Conservation (phyloP, 169 alveolate species). For the Babesia ovis region DNA sequence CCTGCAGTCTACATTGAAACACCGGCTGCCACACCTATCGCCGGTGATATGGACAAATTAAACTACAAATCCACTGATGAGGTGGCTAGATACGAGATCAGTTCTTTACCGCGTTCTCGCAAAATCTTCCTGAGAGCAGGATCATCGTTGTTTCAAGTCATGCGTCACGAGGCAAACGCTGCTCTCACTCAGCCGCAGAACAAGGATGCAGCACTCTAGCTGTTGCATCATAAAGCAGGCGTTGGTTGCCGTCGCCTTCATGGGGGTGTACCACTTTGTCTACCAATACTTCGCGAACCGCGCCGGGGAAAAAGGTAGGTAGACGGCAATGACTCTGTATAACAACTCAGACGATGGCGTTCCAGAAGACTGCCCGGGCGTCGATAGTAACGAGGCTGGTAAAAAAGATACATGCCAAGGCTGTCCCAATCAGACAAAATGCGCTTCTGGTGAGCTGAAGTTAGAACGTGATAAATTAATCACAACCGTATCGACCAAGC, state of each 20-base stretch:
- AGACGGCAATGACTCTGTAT: background rate
- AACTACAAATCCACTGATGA: slow-evolving; percentile 28
- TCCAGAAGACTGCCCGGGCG: slow-evolving; percentile 79
- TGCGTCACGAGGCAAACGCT: slow-evolving; percentile 25
- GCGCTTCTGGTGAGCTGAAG: slow-evolving; percentile 90
- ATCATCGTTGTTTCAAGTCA: slow-evolving; percentile 1
- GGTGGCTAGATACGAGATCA: slow-evolving; percentile 43
- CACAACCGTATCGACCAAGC: slow-evolving; percentile 72
- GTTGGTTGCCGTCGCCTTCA: background rate
- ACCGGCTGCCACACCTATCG: too few species aligned
- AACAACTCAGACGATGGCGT: slow-evolving; percentile 36
- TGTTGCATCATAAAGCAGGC: slow-evolving; percentile 1
- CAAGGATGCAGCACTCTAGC: background rate
- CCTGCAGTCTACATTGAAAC: too few species aligned
- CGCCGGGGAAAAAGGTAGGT: background rate
- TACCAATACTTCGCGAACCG: slow-evolving; percentile 4
- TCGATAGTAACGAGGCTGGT: slow-evolving; percentile 70
- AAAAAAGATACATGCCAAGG: slow-evolving; percentile 92
- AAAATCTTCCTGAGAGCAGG: slow-evolving; percentile 32
- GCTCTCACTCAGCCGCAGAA: background rate
- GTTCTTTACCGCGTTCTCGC: slow-evolving; percentile 11
- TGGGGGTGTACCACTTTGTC: slow-evolving; percentile 18
- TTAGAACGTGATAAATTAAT: slow-evolving; percentile 49
- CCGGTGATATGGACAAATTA: slow-evolving; percentile 16
- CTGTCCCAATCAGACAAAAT: slow-evolving; percentile 93